Evolutionary conservation across 352 stramenopile species (phyloP), one percentile per base, ranked within the genome.

Genomic region (Phytophthora pinifolia): DNA sequence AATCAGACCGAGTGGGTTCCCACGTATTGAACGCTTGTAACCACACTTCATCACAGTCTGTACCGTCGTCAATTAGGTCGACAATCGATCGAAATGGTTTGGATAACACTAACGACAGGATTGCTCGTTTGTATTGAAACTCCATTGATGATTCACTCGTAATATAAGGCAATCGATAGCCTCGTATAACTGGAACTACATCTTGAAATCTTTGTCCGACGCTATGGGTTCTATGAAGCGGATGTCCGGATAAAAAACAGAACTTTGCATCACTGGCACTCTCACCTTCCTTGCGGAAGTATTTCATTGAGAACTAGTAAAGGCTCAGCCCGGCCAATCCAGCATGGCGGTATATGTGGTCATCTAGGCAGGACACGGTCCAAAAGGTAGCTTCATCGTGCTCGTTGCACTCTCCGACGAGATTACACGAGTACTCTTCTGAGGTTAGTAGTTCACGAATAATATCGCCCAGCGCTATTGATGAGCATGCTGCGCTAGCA

Each of bases 391-490:
- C 1, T 22, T 22, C 20, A 22, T 3, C 20, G 20, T 3, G 20
- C 20, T 22, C 20, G 20, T 22, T 22, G 20, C 20, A 3, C 20
- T 22, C 20, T 22, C 20, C 3, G 20, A 22, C 20, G 20, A 22
- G 20, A 22, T 22, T 22, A 22, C 20, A 22, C 20, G 20, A 22
- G 20, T 22, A 22, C 20, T 22, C 20, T 22, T 22, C 20, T 3
- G 20, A 22, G 20, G 20, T 3, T 22, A 39, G 29, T 20, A 54
- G 18, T 31, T 54, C 20, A 14, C 25, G 33, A 8, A 54, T 30
- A 29, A 45, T 44, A 37, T 54, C 33, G 8, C 25, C 3, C n/a
- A 54, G 46, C 9, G 46, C 33, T 34, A 45, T n/a, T 36, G 6
- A 44, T 6, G 34, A 25, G 13, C 34, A 35, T 14, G 6, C 13